Evolutionary conservation across 768 basidiomycete species (phyloP), one percentile per base, ranked within the genome.

Genomic region (Antrodiella citrinella): DNA sequence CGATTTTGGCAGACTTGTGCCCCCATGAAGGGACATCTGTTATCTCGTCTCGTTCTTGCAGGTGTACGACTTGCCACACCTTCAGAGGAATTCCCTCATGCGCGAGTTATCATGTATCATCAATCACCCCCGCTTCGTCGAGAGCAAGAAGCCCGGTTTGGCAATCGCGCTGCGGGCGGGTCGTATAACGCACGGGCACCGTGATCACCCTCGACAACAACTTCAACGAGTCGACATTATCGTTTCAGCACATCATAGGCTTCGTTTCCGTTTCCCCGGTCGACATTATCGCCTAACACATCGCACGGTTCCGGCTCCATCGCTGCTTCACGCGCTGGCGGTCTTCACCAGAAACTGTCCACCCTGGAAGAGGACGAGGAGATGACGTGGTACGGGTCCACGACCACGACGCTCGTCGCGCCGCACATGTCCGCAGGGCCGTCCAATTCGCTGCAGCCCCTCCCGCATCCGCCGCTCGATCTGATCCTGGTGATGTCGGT

Each of bases 71-170:
- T 73, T 93, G 43, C 70, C 97, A 22, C 84, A 82, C 44, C 92
- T 97, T 40, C 81, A 92, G 46, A 82, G 94, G 45, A 94, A 95
- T 56, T 71, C 84, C 7, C 85, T 91, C 53, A 85, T 94, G 19
- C 82, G 93, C 49, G 94, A 96, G 65, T 97, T 97, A 88, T 84
- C 62, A 91, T 96, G 53, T 97, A 98, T 69, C 78, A 65, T 96
- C 96, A 9, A 89, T 99, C 56, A 92, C n/a, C n/a, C 98, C 52
- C 98, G 96, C 65, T 91, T 98, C n/a, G 63, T 88, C 18, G 94
- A 98, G 65, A 95, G 98, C 68, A 91, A 84, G 72, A 94, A 91
- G 60, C 81, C 86, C 22, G 82, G 84, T 81, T 82, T 52, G 66
- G 73, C 2, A 67, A 73, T 11, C 60, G 70, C 18, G 76, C 76